phyloP scores from a whole-genome alignment of 73 alveolate species.

The Paramecium octaurelia region DNA sequence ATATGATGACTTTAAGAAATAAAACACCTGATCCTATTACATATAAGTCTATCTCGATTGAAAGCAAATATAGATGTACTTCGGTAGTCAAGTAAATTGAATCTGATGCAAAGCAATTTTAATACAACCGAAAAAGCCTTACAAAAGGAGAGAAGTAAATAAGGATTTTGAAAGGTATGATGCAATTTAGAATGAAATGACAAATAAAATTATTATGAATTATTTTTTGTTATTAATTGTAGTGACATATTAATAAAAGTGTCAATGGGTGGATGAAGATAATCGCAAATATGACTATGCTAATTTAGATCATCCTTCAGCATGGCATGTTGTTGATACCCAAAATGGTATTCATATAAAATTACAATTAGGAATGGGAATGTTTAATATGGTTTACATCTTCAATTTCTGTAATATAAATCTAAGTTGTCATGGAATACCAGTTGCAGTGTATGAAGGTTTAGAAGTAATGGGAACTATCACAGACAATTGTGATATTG shows the following conservation, averaged over 20 bases:
- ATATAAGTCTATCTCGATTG: neutral
- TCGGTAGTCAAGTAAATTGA: neutral
- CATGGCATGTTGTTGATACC: constrained; percentile 28
- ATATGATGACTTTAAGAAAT: neutral
- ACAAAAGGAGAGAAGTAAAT: neutral
- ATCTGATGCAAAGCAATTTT: neutral
- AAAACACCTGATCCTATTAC: neutral
- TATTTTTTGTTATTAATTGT: neutral
- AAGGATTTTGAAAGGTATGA: neutral
- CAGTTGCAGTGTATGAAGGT: constrained; percentile 41
- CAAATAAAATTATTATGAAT: neutral
- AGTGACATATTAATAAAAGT: neutral
- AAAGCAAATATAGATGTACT: neutral
- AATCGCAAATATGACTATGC: neutral
- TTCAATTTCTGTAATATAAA: constrained; percentile 34
- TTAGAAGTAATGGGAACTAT: constrained; percentile 42
- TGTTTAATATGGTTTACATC: constrained; percentile 44
- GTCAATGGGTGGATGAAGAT: constrained; percentile 19
- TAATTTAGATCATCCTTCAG: neutral
- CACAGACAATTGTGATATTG: constrained; percentile 45
- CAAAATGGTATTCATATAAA: constrained; percentile 3
- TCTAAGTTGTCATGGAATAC: neutral
- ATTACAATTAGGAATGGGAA: constrained; percentile 6
- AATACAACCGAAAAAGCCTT: neutral
- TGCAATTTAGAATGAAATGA: constrained; percentile 34